Percentiles rank a stretch among this genome's conserved stretches.
Evolutionary conservation across 2,329 filamentous ascomycete genomes (phyloP).

Genomic region (Diplodia intermedia): DNA sequence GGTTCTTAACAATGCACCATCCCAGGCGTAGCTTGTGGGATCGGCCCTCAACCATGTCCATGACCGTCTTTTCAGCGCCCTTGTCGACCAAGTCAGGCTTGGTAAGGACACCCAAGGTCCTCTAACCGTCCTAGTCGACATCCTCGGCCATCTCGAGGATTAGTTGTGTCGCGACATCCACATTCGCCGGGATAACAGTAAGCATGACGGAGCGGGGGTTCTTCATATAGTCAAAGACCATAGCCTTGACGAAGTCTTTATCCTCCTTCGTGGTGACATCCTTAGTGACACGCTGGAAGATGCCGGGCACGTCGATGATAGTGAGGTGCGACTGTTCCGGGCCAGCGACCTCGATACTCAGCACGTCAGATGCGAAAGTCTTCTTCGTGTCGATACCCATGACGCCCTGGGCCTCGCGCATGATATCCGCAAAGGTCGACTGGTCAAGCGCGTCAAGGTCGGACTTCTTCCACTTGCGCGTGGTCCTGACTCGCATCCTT

Average conservation of each 20-base stretch:
- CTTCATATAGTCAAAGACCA: constrained; percentile 42
- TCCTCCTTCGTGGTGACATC: constrained; percentile 38
- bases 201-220: constrained; percentile 43
- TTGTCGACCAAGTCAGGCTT: constrained; percentile 47
- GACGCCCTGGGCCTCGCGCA: constrained; percentile 51
- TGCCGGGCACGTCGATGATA: constrained; percentile 56
- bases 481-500: constrained; percentile 36
- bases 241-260: constrained; percentile 37
- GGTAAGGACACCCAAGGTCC: constrained; percentile 49
- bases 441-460: constrained; percentile 36
- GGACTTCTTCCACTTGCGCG: constrained; percentile 39
- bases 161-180: constrained; percentile 56
- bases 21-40: constrained; percentile 54
- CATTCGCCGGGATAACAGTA: constrained; percentile 40
- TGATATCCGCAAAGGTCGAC: constrained; percentile 36
- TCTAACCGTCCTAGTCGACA: constrained; percentile 42
- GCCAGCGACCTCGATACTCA: constrained; percentile 53
- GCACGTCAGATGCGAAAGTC: constrained; percentile 52
- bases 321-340: constrained; percentile 51
- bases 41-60: constrained; percentile 50
- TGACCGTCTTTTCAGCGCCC: constrained; percentile 49
- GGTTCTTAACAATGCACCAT: constrained; percentile 64
- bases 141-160: constrained; percentile 53
- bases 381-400: constrained; percentile 53
- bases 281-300: constrained; percentile 48